Base-by-base conservation (phyloP, 129 eudicot genomes). In the Calendula officinalis region DNA sequence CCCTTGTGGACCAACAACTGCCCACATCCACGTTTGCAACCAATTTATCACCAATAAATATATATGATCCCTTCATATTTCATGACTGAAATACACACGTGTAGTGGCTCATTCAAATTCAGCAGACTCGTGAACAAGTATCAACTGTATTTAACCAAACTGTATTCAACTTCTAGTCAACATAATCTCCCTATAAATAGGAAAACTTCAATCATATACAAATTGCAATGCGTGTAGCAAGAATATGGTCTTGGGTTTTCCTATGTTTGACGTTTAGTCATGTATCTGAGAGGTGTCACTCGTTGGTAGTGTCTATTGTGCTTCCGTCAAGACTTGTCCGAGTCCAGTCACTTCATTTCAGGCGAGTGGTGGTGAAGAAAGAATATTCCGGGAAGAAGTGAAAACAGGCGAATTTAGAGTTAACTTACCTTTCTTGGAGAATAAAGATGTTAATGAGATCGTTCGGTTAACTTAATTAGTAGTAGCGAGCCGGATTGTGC, bases 301-400 rank as follows among this genome's bases (percentile, higher is more conserved):
- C 32, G 86, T 85, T 27, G 98, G 98, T 60, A 81, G 82, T 17
- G 98, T 92, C 70, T 92, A 78, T 61, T 92, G 98, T 42, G 96
- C 70, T 85, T 75, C 74, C 83, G 70, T 5, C 75, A 68, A 43
- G 68, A 79, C 42, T 60, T 92, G 62, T 75, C 88, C 47, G 40
- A 56, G 49, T 44, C 73, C 13, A 81, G 76, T 77, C 89, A 92
- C 84, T 83, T 83, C 85, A 88, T 92, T 76, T 61, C 95, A 77
- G 98, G 89, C 62, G 96, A 56, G 52, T 32, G 34, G 62, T 3
- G 15, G 45, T 14, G 66, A 11, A 61, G 63, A 77, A 22, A 56
- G 66, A 64, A 22, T 22, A 22, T 88, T 92, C 54, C 48, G 47
- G 1, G 52, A 83, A 41, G 82, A 78, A 60, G 96, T 79, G 70